Conservation (phyloP, 2,329 filamentous ascomycete species). For the Aspergillus fumigatus region DNA sequence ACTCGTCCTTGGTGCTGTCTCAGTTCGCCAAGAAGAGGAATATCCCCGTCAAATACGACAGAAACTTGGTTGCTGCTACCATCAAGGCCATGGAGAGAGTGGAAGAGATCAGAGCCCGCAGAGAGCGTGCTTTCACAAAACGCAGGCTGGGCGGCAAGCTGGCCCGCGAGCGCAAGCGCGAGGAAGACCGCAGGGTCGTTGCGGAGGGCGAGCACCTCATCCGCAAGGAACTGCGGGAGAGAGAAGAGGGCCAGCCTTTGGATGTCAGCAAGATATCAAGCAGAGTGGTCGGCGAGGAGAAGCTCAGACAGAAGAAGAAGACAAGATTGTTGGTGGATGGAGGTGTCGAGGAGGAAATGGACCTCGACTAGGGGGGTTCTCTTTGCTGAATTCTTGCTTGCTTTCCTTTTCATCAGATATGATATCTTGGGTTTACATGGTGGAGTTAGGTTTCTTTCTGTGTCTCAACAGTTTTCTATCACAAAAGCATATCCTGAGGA, state of each 20-base stretch:
- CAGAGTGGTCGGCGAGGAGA: slow-evolving; percentile 40
- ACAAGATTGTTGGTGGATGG: slow-evolving; percentile 42
- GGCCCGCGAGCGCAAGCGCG: slow-evolving; percentile 68
- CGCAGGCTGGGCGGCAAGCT: slow-evolving; percentile 82
- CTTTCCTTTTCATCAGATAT: slow-evolving; percentile 12
- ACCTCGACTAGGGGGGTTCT: slow-evolving; percentile 38
- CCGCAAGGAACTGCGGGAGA: slow-evolving; percentile 61
- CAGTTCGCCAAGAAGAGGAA: slow-evolving; percentile 91
- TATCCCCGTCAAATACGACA: slow-evolving; percentile 91
- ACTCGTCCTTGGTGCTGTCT: slow-evolving; percentile 67
- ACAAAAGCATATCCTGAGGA: slow-evolving; percentile 5
- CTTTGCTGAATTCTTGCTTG: slow-evolving; percentile 4
- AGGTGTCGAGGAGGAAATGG: slow-evolving; percentile 44
- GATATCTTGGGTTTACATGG: slow-evolving; percentile 16
- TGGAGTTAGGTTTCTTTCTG: slow-evolving; percentile 18
- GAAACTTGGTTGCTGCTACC: slow-evolving; percentile 81
- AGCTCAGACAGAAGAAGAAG: slow-evolving; percentile 41
- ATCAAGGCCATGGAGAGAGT: slow-evolving; percentile 90
- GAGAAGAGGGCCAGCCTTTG: slow-evolving; percentile 46
- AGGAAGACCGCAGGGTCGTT: slow-evolving; percentile 79
- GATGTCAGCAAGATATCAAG: slow-evolving; percentile 31
- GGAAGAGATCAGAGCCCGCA: slow-evolving; percentile 72
- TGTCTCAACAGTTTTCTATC: slow-evolving; percentile 8
- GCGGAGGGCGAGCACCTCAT: slow-evolving; percentile 90
- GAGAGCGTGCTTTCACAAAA: slow-evolving; percentile 92